These are phyloP conservation scores for Cafeteria roenbergensis DNA, from an alignment of 108 stramenopile genomes.

Conservation along the genomic window DNA sequence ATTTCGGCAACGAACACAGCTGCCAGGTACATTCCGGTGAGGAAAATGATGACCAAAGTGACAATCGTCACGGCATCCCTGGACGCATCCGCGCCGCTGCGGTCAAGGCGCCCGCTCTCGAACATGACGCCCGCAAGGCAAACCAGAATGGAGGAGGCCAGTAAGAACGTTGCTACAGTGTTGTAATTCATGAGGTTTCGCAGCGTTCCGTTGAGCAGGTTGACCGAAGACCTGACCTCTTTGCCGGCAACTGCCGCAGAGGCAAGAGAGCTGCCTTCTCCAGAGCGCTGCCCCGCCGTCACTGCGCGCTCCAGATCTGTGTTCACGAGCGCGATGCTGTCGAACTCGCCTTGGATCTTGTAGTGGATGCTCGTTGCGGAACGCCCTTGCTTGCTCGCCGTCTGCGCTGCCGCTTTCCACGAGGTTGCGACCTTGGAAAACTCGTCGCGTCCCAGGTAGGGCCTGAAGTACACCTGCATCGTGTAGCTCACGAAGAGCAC, in stretches of 20 bases:
- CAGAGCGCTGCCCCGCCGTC: too few relatives aligned
- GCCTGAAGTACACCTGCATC: background rate
- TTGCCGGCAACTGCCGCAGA: too few relatives aligned
- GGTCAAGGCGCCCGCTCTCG: background rate
- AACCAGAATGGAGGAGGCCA: background rate
- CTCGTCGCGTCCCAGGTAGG: background rate
- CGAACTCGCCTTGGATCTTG: background rate
- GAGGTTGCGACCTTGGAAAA: background rate
- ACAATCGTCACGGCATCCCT: background rate
- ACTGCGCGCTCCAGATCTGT: too few relatives aligned
- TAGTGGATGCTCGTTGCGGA: background rate
- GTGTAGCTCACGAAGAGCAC: background rate
- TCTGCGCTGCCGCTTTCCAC: background rate
- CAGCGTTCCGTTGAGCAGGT: background rate
- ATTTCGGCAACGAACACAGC: too few relatives aligned
- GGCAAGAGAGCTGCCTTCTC: too few relatives aligned
- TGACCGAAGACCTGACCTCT: too few relatives aligned
- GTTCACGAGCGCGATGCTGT: background rate
- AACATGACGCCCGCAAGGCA: slow-evolving; percentile 1
- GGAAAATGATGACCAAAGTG: background rate
- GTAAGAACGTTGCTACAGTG: background rate
- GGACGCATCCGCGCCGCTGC: background rate
- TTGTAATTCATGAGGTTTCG: background rate
- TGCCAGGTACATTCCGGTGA: too few relatives aligned
- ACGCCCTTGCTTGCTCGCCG: background rate